Base-by-base conservation (phyloP, 2,329 filamentous ascomycete genomes). In the Diaporthe destruens region DNA sequence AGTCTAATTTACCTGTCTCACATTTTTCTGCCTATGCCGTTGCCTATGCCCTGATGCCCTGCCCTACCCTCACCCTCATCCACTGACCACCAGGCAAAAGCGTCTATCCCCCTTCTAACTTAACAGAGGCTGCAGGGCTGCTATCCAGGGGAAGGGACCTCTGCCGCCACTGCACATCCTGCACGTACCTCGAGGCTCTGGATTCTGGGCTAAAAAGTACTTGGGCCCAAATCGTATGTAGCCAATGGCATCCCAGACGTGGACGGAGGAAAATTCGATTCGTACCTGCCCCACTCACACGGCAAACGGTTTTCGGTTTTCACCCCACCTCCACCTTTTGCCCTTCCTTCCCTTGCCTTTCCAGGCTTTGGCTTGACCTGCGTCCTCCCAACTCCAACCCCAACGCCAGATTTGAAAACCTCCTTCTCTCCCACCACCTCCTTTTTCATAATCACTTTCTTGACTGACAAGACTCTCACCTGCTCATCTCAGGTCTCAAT, bases 401-500 rank as follows among this genome's bases (percentile, higher is more conserved):
- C 67, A 59, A 32, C 67, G 44, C 61, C 61, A 65, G 44, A 25
- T 51, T 51, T 65, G 44, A 65, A 69, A 75, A 71, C 71, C 69
- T 74, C 67, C 55, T 66, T 65, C 65, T 75, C 72, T 75, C 59
- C 74, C 66, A 74, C 69, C 56, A 61, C n/a, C 56, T 44, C 36
- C 12, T 74, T 20, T 20, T 44, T 42, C 65, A 54, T 72, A 74
- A 53, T 71, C 72, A 75, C 67, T 70, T 71, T 14, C 70, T 57
- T 59, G 73, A 51, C 59, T 44, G 72, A 75, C 72, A 71, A 70
- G 57, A 72, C 23, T 32, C 54, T 70, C 54, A 69, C 56, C 66
- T 57, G 67, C 53, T 53, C 20, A 9, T 61, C 49, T 57, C 67
- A 70, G 67, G 49, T 16, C 68, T 63, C 51, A 69, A 44, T 54